A percentile compares a stretch with the other conserved stretches of the same genome.
phyloP scores from a whole-genome alignment of 495 filamentous ascomycete species.

The Penicillium cosmopolitanum region DNA sequence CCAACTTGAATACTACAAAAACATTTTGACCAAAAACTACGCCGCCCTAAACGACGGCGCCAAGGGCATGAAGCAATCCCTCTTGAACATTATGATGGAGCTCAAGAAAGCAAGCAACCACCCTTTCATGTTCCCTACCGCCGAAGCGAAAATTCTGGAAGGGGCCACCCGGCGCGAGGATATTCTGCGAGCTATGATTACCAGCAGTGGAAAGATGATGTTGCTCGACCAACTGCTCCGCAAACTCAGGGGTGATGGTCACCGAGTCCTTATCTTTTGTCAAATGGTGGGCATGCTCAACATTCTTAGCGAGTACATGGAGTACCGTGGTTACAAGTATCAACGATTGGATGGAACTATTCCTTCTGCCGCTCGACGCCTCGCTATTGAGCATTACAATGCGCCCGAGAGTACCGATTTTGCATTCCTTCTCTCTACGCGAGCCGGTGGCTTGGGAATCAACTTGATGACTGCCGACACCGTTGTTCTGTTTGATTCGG shows the following conservation, averaged over 20 bases:
- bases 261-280: conserved; percentile 97
- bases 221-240: conserved; percentile 89
- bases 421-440: conserved; percentile 92
- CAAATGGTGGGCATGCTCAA: conserved; percentile 99
- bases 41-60: conserved; percentile 88
- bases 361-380: conserved; percentile 75
- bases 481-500: conserved; percentile 96
- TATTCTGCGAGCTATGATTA: conserved; percentile 85
- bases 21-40: conserved; percentile 96
- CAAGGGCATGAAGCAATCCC: conserved; percentile 85
- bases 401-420: conserved; percentile 92
- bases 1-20: conserved; percentile 97
- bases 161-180: conserved; percentile 81
- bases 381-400: conserved; percentile 98
- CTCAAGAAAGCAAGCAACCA: conserved; percentile 99
- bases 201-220: conserved; percentile 99
- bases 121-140: conserved; percentile 94
- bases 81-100: conserved; percentile 99
- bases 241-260: conserved; percentile 87
- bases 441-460: conserved; percentile 95
- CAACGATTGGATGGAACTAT: conserved; percentile 96
- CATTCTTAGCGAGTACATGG: conserved; percentile 90
- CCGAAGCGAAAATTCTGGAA: conserved; percentile 82
- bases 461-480: conserved; percentile 99
- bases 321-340: conserved; percentile 84